phyloP scores from a whole-genome alignment of 2,329 filamentous ascomycete species.

The Alternaria solani region DNA sequence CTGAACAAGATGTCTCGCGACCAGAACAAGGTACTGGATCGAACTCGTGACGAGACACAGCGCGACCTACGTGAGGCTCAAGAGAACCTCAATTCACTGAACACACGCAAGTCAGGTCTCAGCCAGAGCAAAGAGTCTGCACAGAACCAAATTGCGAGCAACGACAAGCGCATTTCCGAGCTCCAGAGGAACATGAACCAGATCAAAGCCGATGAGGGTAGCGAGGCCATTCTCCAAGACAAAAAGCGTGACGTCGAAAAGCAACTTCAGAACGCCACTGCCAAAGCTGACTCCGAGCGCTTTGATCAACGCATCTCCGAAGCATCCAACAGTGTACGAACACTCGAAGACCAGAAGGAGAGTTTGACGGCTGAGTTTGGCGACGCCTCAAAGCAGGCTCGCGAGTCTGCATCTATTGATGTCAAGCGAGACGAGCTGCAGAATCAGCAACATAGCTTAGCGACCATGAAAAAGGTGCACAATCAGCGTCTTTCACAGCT shows the following conservation, averaged over 20 bases:
- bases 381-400: constrained; percentile 80
- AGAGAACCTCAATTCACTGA: constrained; percentile 73
- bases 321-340: constrained; percentile 70
- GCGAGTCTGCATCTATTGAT: constrained; percentile 84
- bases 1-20: constrained; percentile 78
- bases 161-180: constrained; percentile 72
- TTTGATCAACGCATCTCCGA: constrained; percentile 76
- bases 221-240: constrained; percentile 77
- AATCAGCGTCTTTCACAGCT: constrained; percentile 71
- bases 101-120: constrained; percentile 74
- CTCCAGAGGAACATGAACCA: constrained; percentile 74
- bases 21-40: constrained; percentile 80
- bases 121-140: constrained; percentile 78
- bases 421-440: constrained; percentile 81
- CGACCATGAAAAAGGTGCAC: constrained; percentile 80
- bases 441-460: constrained; percentile 75
- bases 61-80: constrained; percentile 79
- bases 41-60: constrained; percentile 74
- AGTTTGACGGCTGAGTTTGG: constrained; percentile 81
- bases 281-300: constrained; percentile 68
- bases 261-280: constrained; percentile 68
- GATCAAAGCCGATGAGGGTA: constrained; percentile 87
- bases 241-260: constrained; percentile 74
- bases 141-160: constrained; percentile 73
- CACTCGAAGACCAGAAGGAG: constrained; percentile 75